These are phyloP conservation scores for Zopfochytrium polystomum DNA, from an alignment of 371 early-diverging fungal genomes.

Conservation along the genomic window DNA sequence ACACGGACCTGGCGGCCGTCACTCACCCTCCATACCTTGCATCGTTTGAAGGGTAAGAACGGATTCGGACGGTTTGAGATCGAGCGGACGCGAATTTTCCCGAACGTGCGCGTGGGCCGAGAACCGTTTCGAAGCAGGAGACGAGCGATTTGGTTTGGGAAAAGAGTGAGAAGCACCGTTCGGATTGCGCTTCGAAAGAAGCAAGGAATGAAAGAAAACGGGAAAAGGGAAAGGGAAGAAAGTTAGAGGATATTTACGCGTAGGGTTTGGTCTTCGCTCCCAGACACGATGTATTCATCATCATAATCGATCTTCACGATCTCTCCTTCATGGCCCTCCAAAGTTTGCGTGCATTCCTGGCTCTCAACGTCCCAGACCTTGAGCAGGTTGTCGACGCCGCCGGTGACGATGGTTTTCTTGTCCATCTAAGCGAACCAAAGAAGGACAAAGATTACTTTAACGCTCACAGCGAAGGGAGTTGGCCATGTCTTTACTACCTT, in stretches of 20 bases:
- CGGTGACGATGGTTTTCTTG: constrained; percentile 28
- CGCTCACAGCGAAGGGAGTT: too few species aligned
- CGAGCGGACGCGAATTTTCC: too few species aligned
- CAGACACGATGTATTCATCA: constrained; percentile 26
- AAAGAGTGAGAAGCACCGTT: too few species aligned
- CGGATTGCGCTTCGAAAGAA: too few species aligned
- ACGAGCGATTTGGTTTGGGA: too few species aligned
- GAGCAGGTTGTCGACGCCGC: constrained; percentile 33
- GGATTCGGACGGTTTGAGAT: too few species aligned
- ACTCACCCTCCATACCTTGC: constrained; percentile 28
- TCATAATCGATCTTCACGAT: constrained; percentile 29
- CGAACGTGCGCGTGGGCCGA: too few species aligned
- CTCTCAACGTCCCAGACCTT: constrained; percentile 36
- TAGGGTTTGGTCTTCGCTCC: constrained; percentile 35
- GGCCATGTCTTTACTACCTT: too few species aligned
- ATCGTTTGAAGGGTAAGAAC: too few species aligned
- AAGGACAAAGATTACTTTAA: neutral
- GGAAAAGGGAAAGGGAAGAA: neutral
- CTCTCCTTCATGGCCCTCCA: constrained; percentile 40
- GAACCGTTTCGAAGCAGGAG: too few species aligned
- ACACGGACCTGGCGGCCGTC: constrained; percentile 20
- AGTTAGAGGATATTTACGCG: constrained; percentile 13
- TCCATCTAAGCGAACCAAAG: constrained; percentile 18
- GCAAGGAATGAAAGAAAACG: too few species aligned
- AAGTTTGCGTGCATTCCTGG: constrained; percentile 15